A percentile compares a stretch with the other conserved stretches of the same genome.
Conservation (phyloP, 192 early-diverging fungal species). For the Entomortierella lignicola region DNA sequence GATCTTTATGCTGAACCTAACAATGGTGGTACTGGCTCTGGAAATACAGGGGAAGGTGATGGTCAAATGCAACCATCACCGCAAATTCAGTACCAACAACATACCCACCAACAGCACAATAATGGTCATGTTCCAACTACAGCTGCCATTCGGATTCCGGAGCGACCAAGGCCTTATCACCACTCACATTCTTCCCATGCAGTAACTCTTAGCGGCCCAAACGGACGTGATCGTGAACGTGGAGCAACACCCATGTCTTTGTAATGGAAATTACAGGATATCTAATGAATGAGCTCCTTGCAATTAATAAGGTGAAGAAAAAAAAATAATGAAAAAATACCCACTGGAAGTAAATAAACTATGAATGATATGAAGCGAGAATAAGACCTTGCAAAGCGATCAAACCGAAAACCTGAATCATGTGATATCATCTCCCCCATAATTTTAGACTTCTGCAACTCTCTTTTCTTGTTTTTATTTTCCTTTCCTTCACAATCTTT, state of each 20-base stretch:
- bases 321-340: too few species aligned
- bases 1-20: constrained; percentile 38
- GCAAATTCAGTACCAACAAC: constrained; percentile 14
- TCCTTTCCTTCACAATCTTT: neutral
- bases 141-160: constrained; percentile 33
- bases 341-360: neutral
- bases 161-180: constrained; percentile 46
- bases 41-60: constrained; percentile 3
- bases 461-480: neutral
- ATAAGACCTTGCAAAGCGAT: too few species aligned
- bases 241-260: constrained; percentile 53
- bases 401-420: too few species aligned
- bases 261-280: neutral
- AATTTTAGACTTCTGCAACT: neutral
- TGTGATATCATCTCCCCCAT: neutral
- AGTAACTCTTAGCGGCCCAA: constrained; percentile 2
- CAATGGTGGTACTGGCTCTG: constrained; percentile 4
- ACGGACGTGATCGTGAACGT: constrained; percentile 21
- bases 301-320: neutral
- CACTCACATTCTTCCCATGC: constrained; percentile 52
- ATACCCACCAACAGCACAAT: neutral
- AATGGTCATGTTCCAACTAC: constrained; percentile 4
- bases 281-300: neutral
- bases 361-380: neutral
- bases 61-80: neutral